Evolutionary conservation across 306 rosid species (phyloP), one percentile per base, ranked within the genome.

Genomic region (Rubus parviflorus): DNA sequence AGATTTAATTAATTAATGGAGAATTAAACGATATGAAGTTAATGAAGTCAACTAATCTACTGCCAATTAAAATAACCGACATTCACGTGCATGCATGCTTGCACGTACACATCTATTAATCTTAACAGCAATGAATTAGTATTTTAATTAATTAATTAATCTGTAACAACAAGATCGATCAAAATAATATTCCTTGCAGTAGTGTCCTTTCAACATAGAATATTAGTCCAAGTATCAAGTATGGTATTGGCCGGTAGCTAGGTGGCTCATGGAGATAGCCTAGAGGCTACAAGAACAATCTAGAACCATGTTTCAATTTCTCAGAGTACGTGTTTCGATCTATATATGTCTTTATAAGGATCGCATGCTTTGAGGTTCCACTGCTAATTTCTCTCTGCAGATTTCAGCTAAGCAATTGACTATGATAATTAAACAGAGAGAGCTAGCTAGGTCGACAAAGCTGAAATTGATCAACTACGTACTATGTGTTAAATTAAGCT

Each of bases 1-100:
- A 11, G 3, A 16, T 8, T 80, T 43, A 13, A 52, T 35, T 46
- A 8, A 52, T 42, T 48, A 70, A 64, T 47, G 4, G 64, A 52
- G 16, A 51, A 65, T 30, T 48, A 4, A 72, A 49, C 48, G 56
- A 79, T 12, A 30, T 30, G 35, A 71, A 74, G 53, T 73, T 74
- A 74, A 71, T 78, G 53, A 75, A 74, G 83, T 80, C 81, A 81
- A 79, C 81, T 62, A 73, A 81, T 76, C 82, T 48, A 76, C 48
- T 75, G 83, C 72, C 81, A 56, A 30, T 30, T 30, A 30, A 71
- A 56, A 53, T 76, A 41, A 73, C 77, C 75, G 79, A 83, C 79
- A 79, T 76, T 79, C 86, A 85, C 87, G 84, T 87, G 91, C 85
- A 60, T 75, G 87, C 83, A 75, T 79, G 84, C 81, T 73, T 83